Conservation (phyloP, 2,329 filamentous ascomycete genomes). For the Talaromyces sp. region DNA sequence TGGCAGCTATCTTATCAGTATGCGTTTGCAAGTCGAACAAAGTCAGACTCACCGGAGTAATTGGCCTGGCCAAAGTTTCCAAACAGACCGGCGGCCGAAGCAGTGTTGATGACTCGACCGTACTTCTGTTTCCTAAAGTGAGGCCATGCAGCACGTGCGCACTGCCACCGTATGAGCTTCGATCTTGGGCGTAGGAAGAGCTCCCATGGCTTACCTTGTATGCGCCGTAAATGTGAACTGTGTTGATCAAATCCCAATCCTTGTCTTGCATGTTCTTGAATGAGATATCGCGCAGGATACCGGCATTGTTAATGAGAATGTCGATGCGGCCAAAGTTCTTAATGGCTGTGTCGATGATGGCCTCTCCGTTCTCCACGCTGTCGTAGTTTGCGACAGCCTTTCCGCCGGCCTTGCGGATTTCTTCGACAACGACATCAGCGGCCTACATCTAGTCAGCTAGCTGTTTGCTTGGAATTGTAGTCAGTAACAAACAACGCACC, state of each 20-base stretch:
- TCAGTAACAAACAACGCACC: slow-evolving; percentile 50
- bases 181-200: neutral
- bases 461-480: neutral
- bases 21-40: neutral
- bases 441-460: slow-evolving; percentile 53
- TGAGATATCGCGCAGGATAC: slow-evolving; percentile 88
- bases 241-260: slow-evolving; percentile 94
- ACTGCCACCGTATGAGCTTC: slow-evolving; percentile 45
- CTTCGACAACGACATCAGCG: slow-evolving; percentile 48
- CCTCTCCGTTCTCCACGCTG: slow-evolving; percentile 74
- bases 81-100: slow-evolving; percentile 92
- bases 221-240: slow-evolving; percentile 85
- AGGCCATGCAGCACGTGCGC: slow-evolving; percentile 88
- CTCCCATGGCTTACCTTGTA: slow-evolving; percentile 63
- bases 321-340: slow-evolving; percentile 67
- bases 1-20: slow-evolving; percentile 61
- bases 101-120: slow-evolving; percentile 91
- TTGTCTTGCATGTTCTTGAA: slow-evolving; percentile 98
- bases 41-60: slow-evolving; percentile 63
- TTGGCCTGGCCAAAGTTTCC: slow-evolving; percentile 95
- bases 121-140: slow-evolving; percentile 99
- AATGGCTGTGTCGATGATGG: slow-evolving; percentile 70
- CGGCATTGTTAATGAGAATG: slow-evolving; percentile 95
- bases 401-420: slow-evolving; percentile 73
- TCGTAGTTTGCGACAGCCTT: slow-evolving; percentile 98